Evolutionary conservation across 257 asterid species (phyloP).

Genomic region (Nemophila menziesii): DNA sequence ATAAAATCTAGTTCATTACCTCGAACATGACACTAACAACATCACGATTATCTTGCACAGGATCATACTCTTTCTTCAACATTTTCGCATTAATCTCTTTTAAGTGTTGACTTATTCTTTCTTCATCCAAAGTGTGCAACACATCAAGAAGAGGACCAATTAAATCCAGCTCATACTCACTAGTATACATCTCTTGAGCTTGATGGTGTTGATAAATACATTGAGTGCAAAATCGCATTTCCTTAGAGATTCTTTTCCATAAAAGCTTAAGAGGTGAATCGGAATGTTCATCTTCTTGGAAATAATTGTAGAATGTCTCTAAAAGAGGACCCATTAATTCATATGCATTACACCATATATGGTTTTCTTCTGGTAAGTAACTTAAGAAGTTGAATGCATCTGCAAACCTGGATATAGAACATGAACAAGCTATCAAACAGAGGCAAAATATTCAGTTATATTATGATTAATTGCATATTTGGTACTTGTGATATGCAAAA

Average conservation of each 20-base stretch:
- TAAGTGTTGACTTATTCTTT: slow-evolving; percentile 60
- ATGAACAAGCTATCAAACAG: no score
- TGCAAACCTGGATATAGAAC: slow-evolving; percentile 51
- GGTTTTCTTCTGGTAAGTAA: slow-evolving; percentile 46
- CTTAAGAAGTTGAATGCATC: slow-evolving; percentile 76
- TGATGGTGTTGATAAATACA: slow-evolving; percentile 93
- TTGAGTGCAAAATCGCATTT: slow-evolving; percentile 65
- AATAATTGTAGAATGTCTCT: slow-evolving; percentile 82
- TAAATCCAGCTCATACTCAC: slow-evolving; percentile 61
- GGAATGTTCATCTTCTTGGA: slow-evolving; percentile 33
- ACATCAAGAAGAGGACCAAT: slow-evolving; percentile 75
- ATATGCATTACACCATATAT: slow-evolving; percentile 86
- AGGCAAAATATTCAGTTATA: no score
- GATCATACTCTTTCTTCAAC: slow-evolving; percentile 45
- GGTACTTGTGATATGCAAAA: no score
- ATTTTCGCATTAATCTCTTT: slow-evolving; percentile 64
- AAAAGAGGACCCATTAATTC: slow-evolving; percentile 91
- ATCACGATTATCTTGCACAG: slow-evolving; percentile 39
- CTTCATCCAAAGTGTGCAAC: slow-evolving; percentile 70
- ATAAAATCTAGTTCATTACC: slow-evolving; percentile 31
- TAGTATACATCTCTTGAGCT: slow-evolving; percentile 61
- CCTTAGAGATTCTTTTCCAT: slow-evolving; percentile 54
- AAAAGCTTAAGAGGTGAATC: slow-evolving; percentile 81
- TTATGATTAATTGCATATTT: no score
- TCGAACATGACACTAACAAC: slow-evolving; percentile 85